Evolutionary conservation across 2,329 filamentous ascomycete genomes (phyloP).

Genomic region (Dactylellina cionopaga): DNA sequence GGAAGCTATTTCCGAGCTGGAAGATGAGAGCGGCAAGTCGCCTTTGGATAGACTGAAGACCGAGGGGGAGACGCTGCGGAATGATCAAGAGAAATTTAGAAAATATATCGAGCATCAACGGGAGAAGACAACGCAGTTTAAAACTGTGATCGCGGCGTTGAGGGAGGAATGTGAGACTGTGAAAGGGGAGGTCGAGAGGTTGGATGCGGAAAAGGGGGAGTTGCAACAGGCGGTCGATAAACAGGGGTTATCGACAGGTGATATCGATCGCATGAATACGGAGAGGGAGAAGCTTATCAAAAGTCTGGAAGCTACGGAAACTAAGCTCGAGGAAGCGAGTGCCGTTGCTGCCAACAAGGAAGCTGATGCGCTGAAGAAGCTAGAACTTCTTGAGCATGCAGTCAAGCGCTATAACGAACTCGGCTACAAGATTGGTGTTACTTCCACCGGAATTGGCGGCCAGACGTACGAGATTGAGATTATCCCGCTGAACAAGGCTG

Average conservation of each 20-base stretch:
- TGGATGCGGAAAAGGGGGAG: constrained; percentile 80
- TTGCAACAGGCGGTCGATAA: constrained; percentile 89
- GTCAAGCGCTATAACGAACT: constrained; percentile 93
- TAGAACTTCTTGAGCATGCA: constrained; percentile 90
- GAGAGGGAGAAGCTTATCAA: constrained; percentile 94
- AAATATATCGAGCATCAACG: constrained; percentile 88
- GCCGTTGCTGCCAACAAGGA: constrained; percentile 82
- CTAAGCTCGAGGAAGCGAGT: constrained; percentile 78
- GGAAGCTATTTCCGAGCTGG: constrained; percentile 87
- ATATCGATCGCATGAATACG: constrained; percentile 98
- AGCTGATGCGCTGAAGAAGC: constrained; percentile 80
- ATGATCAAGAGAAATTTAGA: constrained; percentile 94
- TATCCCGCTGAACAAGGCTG: constrained; percentile 64
- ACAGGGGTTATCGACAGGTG: constrained; percentile 94
- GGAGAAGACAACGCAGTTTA: constrained; percentile 88
- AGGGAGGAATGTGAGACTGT: constrained; percentile 86
- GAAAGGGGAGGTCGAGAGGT: constrained; percentile 76
- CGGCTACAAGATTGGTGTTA: constrained; percentile 91
- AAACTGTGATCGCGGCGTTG: constrained; percentile 80
- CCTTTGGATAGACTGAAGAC: constrained; percentile 77
- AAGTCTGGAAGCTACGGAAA: constrained; percentile 79
- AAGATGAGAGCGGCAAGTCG: constrained; percentile 85
- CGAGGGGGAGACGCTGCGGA: constrained; percentile 90
- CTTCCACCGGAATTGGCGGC: constrained; percentile 86
- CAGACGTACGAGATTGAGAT: constrained; percentile 85